Base-by-base conservation (phyloP, 2,329 filamentous ascomycete genomes). In the Lachnum nothofagi region DNA sequence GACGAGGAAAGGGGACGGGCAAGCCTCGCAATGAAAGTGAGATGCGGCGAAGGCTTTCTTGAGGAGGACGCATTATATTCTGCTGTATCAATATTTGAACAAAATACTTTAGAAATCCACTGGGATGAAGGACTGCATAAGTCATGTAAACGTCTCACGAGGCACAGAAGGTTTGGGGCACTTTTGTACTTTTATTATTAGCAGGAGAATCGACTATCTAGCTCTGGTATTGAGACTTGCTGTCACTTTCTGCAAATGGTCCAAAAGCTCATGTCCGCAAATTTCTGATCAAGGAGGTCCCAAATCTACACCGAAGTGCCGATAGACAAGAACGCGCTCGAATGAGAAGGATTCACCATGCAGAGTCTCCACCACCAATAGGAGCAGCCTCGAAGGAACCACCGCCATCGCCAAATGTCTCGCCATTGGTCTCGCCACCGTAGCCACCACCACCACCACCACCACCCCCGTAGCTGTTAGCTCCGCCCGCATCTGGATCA, bases 381-480 rank as follows among this genome's bases (percentile, higher is more conserved):
- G 35, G 27, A 20, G 12, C 44, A 34, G 9, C 10, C 14, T 25
- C 47, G 31, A 31, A 23, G 12, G 16, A 33, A 20, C 31, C 44
- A 35, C 29, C 38, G n/a, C 22, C 20, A 39, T 40, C 37, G 22
- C 20, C 37, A 40, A 19, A 40, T 14, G 37, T 24, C 34, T 37
- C 34, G 34, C 4, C 34, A 19, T n/a, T n/a, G n/a, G 37, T 24
- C 39, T 12, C 42, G 4, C 31, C 51, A 31, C 19, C 33, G 24
- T 34, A 3, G 51, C 43, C 48, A 48, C 43, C 42, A 33, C 27
- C 42, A 42, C 41, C 47, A 46, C 20, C 49, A 10, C 49, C 49
- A 42, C 33, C 44, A 42, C 39, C 52, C 22, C 52, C 58, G 42
- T 52, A 49, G 16, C 55, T 57, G 51, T 53, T 57, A 29, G 45